Evolutionary conservation across 306 rosid genomes (phyloP), one percentile per base, ranked within the genome.

Genomic region (Gillenia trifoliata): DNA sequence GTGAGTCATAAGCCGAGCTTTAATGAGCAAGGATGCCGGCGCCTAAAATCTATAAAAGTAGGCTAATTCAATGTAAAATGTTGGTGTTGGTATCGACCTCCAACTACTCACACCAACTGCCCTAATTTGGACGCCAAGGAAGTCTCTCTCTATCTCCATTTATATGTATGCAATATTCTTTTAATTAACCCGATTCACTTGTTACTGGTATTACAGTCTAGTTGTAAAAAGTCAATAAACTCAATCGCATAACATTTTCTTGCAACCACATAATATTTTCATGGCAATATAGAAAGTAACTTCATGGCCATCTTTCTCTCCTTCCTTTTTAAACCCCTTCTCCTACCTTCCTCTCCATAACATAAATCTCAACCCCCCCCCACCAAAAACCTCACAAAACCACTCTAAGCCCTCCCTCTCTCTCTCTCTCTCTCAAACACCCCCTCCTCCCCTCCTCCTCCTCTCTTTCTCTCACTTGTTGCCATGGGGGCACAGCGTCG

Each of bases 1-100:
- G 3, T 20, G 17, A 17, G 49, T 54, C n/a, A 22, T 17, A 38
- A 55, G 64, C 54, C 63, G 20, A 77, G 76, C 65, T 70, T 70
- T 70, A 77, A 64, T 79, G 72, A 31, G 72, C 28, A 23, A 11
- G 64, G 78, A 5, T 66, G 83, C 55, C 85, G 85, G 84, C 85
- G 78, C 82, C 77, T 63, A 75, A 30, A 67, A 85, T 87, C 83
- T 85, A 84, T 78, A 75, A 85, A 87, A 59, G 91, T 62, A 59
- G 96, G 94, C 96, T 74, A 87, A 88, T 87, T 92, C 92, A 85
- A 83, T 91, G 90, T 75, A 74, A 47, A 47, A 71, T 25, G 74
- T 38, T 55, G 75, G 55, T 73, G 76, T 63, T 83, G 85, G 56
- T 26, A 78, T 85, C 52, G 45, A 87, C 85, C 76, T 77, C 80